A percentile compares a stretch with the other conserved stretches of the same genome.
Evolutionary conservation across 305 asterid genomes (phyloP).

Genomic region (Fraxinus sp.): DNA sequence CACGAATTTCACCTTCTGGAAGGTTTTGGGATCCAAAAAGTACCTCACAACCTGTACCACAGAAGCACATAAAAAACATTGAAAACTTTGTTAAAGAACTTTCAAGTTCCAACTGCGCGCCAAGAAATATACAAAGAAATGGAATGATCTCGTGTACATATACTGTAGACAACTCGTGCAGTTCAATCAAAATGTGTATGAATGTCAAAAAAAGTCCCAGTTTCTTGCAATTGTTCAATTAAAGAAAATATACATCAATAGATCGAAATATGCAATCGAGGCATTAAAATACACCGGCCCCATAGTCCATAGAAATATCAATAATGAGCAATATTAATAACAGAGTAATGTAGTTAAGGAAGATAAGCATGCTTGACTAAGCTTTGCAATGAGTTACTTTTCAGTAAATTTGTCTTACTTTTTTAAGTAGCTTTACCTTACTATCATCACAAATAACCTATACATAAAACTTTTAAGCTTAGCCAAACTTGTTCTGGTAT

Average conservation of each 20-base stretch:
- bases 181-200: neutral
- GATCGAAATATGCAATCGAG: neutral
- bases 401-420: neutral
- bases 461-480: neutral
- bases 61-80: neutral
- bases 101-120: neutral
- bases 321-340: neutral
- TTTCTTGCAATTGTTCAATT: neutral
- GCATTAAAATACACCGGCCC: neutral
- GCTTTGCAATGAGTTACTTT: neutral
- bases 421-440: neutral
- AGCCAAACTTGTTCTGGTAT: neutral
- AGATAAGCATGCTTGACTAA: neutral
- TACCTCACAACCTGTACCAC: constrained; percentile 74
- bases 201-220: neutral
- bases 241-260: neutral
- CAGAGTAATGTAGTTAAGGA: neutral
- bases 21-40: constrained; percentile 81
- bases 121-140: neutral
- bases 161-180: neutral
- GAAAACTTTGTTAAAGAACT: neutral
- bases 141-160: neutral
- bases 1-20: constrained; percentile 90
- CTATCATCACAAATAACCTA: neutral
- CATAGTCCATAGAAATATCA: neutral